phyloP scores from a whole-genome alignment of 805 yeast species.

The Kazachstania bromeliacearum region DNA sequence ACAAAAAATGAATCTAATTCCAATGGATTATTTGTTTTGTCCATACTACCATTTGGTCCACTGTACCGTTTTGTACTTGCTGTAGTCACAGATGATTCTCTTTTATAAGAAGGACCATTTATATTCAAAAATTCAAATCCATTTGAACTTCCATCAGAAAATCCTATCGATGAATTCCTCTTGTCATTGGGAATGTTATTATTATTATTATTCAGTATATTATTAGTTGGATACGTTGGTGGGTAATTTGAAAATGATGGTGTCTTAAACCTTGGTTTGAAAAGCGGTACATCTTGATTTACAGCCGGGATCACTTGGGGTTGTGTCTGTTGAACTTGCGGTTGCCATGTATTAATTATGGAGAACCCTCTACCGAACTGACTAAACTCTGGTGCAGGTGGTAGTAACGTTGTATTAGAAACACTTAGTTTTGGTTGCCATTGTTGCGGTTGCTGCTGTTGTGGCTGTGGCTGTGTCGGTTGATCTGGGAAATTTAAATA shows the following conservation, averaged over 20 bases:
- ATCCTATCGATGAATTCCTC: conserved; percentile 6
- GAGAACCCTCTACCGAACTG: conserved; percentile 26
- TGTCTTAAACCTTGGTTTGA: conserved; percentile 3
- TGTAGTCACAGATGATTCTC: no score
- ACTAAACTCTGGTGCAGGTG: conserved; percentile 3
- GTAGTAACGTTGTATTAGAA: not conserved
- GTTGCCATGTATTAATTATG: conserved; percentile 22
- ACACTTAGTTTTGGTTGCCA: not conserved
- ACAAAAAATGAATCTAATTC: conserved; percentile 3
- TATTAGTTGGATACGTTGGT: not conserved
- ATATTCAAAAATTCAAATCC: no score
- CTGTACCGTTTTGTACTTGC: no score
- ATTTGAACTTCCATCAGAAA: not conserved
- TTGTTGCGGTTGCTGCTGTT: not conserved
- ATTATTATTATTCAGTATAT: not conserved
- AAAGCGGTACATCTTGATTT: conserved; percentile 2
- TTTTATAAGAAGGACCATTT: not conserved
- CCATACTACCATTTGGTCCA: no score
- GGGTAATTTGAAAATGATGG: conserved; percentile 3
- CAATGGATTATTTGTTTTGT: conserved; percentile 5
- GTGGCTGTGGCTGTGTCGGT: not conserved
- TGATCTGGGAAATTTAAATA: conserved; percentile 20
- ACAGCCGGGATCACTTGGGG: not conserved
- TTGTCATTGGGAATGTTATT: conserved; percentile 5
- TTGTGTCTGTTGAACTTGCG: conserved; percentile 5